A percentile compares a stretch with the other conserved stretches of the same genome.
phyloP scores from a whole-genome alignment of 2,329 filamentous ascomycete genomes.

The Aspergillus intermedius region DNA sequence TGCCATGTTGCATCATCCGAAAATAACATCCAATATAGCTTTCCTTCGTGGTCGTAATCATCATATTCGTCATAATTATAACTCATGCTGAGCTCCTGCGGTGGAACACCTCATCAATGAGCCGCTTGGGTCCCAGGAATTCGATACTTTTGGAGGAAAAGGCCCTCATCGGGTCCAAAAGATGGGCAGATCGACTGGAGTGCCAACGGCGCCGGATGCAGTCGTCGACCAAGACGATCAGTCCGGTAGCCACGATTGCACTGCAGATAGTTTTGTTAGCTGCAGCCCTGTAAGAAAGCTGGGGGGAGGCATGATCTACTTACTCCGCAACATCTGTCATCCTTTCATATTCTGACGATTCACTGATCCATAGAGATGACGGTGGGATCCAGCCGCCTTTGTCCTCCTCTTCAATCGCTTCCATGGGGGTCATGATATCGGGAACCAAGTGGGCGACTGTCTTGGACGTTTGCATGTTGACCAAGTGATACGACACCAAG shows the following conservation, averaged over 20 bases:
- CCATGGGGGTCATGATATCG: constrained; percentile 63
- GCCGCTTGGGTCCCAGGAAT: constrained; percentile 54
- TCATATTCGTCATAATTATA: too few relatives aligned
- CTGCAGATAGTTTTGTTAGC: constrained; percentile 39
- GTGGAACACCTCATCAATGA: constrained; percentile 60
- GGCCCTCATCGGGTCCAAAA: constrained; percentile 34
- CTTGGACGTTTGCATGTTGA: constrained; percentile 57
- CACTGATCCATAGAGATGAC: constrained; percentile 84
- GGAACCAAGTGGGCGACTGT: constrained; percentile 81
- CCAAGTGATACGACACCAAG: constrained; percentile 67
- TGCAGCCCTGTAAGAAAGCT: background rate
- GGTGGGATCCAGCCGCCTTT: constrained; percentile 88
- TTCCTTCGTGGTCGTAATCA: too few relatives aligned
- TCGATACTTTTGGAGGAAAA: constrained; percentile 54
- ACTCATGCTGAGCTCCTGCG: constrained; percentile 34
- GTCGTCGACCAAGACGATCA: constrained; percentile 84
- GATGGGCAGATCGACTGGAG: constrained; percentile 45
- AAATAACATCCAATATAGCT: background rate
- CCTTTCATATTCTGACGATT: constrained; percentile 61
- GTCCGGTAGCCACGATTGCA: constrained; percentile 81
- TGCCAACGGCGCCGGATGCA: constrained; percentile 77
- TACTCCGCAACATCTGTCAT: constrained; percentile 83
- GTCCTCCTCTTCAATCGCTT: constrained; percentile 63
- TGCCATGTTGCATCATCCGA: background rate
- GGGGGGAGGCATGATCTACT: constrained; percentile 30